Conservation (phyloP, 169 alveolate genomes). For the Babesia gibsoni region DNA sequence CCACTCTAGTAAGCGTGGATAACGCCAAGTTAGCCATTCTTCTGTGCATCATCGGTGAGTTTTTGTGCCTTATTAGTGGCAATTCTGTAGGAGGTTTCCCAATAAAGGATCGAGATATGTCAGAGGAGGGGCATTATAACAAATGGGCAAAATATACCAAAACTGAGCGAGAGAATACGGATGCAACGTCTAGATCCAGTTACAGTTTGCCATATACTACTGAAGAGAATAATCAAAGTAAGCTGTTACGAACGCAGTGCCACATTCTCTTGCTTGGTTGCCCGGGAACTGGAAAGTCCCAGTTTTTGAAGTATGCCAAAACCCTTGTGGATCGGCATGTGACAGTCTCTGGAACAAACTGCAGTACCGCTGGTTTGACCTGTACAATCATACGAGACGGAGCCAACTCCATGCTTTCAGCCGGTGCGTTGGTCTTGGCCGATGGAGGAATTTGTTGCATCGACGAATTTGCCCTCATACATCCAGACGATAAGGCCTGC, state of each 20-base stretch:
- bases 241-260: conserved; percentile 61
- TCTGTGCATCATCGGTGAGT: conserved; percentile 49
- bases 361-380: conserved; percentile 90
- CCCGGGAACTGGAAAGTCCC: conserved; percentile 95
- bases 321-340: conserved; percentile 66
- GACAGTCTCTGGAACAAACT: conserved; percentile 78
- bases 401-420: conserved; percentile 85
- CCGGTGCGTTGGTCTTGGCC: conserved; percentile 93
- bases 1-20: conserved; percentile 7
- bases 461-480: conserved; percentile 88
- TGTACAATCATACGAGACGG: conserved; percentile 87
- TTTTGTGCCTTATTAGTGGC: no score
- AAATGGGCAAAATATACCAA: conserved; percentile 30
- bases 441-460: conserved; percentile 95
- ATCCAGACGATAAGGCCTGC: conserved; percentile 81
- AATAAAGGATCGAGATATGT: not conserved
- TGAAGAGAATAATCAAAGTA: not conserved
- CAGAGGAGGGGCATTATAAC: conserved; percentile 4
- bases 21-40: conserved; percentile 35
- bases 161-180: not conserved
- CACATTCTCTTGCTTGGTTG: conserved; percentile 91
- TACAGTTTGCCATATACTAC: not conserved
- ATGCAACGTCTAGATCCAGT: not conserved
- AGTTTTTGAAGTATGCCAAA: conserved; percentile 79
- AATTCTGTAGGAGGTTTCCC: not conserved